Percentiles rank a stretch among this genome's conserved stretches.
These are phyloP conservation scores for Phyllosticta citrichinensis DNA, from an alignment of 2,329 filamentous ascomycete genomes.

Conservation along the genomic window DNA sequence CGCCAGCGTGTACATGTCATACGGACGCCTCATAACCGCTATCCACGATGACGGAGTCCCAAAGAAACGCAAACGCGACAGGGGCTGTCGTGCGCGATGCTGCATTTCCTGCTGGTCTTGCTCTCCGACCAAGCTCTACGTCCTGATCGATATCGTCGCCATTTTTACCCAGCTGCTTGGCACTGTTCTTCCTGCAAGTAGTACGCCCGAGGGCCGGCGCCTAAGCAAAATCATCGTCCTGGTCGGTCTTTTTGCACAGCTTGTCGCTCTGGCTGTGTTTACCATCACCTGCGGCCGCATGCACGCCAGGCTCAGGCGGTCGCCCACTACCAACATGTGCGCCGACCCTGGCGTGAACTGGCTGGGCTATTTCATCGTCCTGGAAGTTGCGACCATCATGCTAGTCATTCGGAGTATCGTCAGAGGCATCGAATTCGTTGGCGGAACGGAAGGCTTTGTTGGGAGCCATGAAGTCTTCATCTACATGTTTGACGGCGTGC, in stretches of 20 bases:
- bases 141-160: not conserved
- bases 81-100: conserved; percentile 4
- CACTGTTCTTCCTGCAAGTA: not conserved
- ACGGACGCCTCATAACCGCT: conserved; percentile 30
- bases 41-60: conserved; percentile 18
- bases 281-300: not conserved
- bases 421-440: not conserved
- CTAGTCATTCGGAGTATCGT: not conserved
- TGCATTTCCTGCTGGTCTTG: conserved; percentile 1
- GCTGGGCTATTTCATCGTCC: not conserved
- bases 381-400: not conserved
- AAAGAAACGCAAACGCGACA: not conserved
- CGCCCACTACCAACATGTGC: not conserved
- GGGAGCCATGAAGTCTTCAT: not conserved
- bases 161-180: not conserved
- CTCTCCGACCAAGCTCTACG: conserved; percentile 1
- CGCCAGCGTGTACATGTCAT: conserved; percentile 35
- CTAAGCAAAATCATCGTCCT: not conserved
- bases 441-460: not conserved
- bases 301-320: not conserved
- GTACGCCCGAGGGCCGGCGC: not conserved
- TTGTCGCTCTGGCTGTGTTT: not conserved
- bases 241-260: not conserved
- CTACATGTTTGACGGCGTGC: not conserved
- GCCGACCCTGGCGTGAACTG: not conserved